phyloP scores from a whole-genome alignment of 1,284 basidiomycete genomes.

The Cryptococcus floricola region DNA sequence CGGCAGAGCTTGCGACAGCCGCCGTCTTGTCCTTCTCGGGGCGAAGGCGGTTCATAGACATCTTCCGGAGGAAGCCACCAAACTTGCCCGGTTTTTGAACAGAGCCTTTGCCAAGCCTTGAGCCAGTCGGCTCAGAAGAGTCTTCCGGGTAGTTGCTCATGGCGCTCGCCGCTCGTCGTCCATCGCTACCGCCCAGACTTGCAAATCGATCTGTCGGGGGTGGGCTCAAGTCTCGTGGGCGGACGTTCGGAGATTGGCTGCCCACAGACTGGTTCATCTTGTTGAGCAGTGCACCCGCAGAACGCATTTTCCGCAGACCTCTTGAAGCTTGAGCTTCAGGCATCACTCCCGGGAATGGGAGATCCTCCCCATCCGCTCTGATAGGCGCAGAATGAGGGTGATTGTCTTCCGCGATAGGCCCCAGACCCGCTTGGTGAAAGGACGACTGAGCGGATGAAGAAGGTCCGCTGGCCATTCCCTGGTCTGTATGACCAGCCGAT shows the following conservation, averaged over 20 bases:
- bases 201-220: conserved; percentile 55
- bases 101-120: conserved; percentile 9
- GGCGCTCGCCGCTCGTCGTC: conserved; percentile 28
- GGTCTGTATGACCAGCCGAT: not conserved
- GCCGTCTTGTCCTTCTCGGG: conserved; percentile 23
- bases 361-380: not conserved
- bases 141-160: conserved; percentile 40
- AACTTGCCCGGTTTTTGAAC: conserved; percentile 62
- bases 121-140: not conserved
- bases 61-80: conserved; percentile 86
- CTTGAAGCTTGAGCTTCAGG: conserved; percentile 5
- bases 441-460: conserved; percentile 21
- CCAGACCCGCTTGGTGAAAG: conserved; percentile 13
- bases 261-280: no score
- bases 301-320: conserved; percentile 61
- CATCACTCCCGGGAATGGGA: not conserved
- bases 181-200: conserved; percentile 58
- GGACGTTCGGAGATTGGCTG: no score
- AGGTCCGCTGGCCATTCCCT: conserved; percentile 4
- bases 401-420: conserved; percentile 26
- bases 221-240: not conserved
- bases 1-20: conserved; percentile 30
- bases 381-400: conserved; percentile 24
- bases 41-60: conserved; percentile 79
- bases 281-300: conserved; percentile 66